Conservation (phyloP, 768 basidiomycete genomes). For the Lentinula raphanica region DNA sequence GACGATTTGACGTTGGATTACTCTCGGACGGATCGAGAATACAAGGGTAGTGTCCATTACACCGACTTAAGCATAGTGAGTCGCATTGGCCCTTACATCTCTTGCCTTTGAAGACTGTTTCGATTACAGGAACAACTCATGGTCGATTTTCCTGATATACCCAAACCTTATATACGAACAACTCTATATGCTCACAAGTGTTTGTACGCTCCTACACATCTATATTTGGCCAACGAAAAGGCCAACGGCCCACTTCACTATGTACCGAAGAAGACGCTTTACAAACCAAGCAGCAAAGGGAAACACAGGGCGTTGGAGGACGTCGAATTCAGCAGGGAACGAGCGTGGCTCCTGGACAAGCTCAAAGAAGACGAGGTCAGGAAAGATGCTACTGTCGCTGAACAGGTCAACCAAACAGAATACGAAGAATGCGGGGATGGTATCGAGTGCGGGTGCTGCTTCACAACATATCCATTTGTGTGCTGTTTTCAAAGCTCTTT, state of each 20-base stretch:
- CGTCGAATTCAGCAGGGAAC: constrained; percentile 41
- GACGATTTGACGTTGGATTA: constrained; percentile 56
- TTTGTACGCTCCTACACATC: constrained; percentile 65
- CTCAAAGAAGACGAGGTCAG: constrained; percentile 21
- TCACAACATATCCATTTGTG: constrained; percentile 66
- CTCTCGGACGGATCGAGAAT: constrained; percentile 37
- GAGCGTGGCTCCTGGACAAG: constrained; percentile 42
- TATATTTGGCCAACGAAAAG: constrained; percentile 40
- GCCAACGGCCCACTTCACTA: constrained; percentile 28
- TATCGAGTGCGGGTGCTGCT: constrained; percentile 89
- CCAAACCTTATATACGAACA: constrained; percentile 48
- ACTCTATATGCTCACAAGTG: constrained; percentile 29
- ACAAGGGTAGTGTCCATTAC: constrained; percentile 42
- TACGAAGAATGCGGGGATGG: constrained; percentile 48
- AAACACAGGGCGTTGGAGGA: constrained; percentile 38
- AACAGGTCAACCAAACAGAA: constrained; percentile 33
- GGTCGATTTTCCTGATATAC: constrained; percentile 52
- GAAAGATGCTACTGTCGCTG: constrained; percentile 24
- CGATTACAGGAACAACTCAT: constrained; percentile 44
- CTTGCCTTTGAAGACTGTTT: constrained; percentile 1
- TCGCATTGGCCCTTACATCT: constrained; percentile 11
- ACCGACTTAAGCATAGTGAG: constrained; percentile 47
- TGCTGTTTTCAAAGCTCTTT: constrained; percentile 20
- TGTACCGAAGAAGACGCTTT: constrained; percentile 27
- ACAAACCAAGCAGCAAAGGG: constrained; percentile 24